Evolutionary conservation across 2,329 filamentous ascomycete genomes (phyloP).

Genomic region (Pseudophaeomoniella oleicola): DNA sequence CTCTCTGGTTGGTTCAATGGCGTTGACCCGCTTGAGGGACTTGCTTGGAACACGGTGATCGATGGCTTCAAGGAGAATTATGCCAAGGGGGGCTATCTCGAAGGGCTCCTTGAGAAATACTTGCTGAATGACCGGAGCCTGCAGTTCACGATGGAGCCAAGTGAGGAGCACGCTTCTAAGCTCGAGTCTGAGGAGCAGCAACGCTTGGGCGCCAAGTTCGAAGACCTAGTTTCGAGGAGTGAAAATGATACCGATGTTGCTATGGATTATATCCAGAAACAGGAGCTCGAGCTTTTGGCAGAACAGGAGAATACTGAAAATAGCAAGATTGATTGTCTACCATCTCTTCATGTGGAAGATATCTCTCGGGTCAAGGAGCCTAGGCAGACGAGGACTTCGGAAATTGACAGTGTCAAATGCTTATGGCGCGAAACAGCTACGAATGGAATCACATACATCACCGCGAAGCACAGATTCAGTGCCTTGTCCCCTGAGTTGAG

Average conservation of each 20-base stretch:
- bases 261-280: constrained; percentile 54
- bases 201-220: constrained; percentile 61
- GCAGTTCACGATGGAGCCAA: constrained; percentile 89
- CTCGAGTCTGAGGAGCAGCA: constrained; percentile 62
- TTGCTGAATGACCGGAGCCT: constrained; percentile 74
- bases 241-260: constrained; percentile 57
- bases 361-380: constrained; percentile 68
- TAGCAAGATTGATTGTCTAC: constrained; percentile 74
- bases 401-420: constrained; percentile 50
- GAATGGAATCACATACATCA: constrained; percentile 92
- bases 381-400: constrained; percentile 48
- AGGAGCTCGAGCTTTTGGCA: constrained; percentile 64
- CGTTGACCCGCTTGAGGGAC: constrained; percentile 75
- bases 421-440: constrained; percentile 90
- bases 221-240: constrained; percentile 33
- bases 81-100: constrained; percentile 64
- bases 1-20: constrained; percentile 94
- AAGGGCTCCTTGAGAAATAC: constrained; percentile 77
- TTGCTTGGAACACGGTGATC: constrained; percentile 86
- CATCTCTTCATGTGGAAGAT: constrained; percentile 75
- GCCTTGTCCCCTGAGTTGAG: constrained; percentile 73
- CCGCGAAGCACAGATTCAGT: constrained; percentile 67
- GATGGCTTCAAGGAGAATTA: constrained; percentile 66
- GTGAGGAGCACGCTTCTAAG: constrained; percentile 56
- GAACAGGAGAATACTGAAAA: constrained; percentile 75